Evolutionary conservation across 2,329 filamentous ascomycete species (phyloP).

Genomic region (Pezicula carpinea): DNA sequence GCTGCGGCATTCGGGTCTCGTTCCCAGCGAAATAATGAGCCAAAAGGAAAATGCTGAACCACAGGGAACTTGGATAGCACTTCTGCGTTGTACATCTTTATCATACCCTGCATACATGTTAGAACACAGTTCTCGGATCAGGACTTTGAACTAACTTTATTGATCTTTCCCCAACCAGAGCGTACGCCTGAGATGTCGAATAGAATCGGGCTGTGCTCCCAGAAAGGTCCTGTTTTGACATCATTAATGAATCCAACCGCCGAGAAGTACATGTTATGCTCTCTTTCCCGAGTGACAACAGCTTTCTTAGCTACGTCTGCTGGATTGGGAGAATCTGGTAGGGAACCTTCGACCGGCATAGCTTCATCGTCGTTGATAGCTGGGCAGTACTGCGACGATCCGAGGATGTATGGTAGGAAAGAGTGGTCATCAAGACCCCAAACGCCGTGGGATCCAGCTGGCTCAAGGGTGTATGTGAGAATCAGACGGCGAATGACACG

Average conservation of each 20-base stretch:
- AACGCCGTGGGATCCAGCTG: constrained; percentile 92
- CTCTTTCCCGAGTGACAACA: constrained; percentile 61
- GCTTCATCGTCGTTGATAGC: constrained; percentile 59
- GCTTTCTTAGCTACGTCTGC: constrained; percentile 60
- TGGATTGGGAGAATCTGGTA: constrained; percentile 66
- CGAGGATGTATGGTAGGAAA: constrained; percentile 91
- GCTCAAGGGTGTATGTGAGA: constrained; percentile 86
- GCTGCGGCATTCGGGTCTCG: constrained; percentile 54
- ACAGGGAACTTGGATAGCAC: constrained; percentile 96
- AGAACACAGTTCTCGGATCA: constrained; percentile 1
- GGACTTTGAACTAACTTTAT: constrained; percentile 54
- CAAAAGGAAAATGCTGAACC: constrained; percentile 91
- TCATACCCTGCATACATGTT: constrained; percentile 67
- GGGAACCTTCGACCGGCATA: constrained; percentile 75
- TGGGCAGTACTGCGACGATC: constrained; percentile 82
- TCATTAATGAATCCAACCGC: constrained; percentile 96
- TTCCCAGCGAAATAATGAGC: constrained; percentile 75
- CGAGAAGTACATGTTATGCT: constrained; percentile 83
- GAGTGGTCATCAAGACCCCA: constrained; percentile 99
- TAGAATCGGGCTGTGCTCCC: constrained; percentile 92
- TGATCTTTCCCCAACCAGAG: constrained; percentile 97
- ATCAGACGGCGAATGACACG: constrained; percentile 77
- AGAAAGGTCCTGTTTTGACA: constrained; percentile 94
- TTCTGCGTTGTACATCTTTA: constrained; percentile 99
- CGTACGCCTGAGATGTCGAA: constrained; percentile 91